Conservation (phyloP, 2,329 filamentous ascomycete genomes). For the Pseudofabraea citricarpa region DNA sequence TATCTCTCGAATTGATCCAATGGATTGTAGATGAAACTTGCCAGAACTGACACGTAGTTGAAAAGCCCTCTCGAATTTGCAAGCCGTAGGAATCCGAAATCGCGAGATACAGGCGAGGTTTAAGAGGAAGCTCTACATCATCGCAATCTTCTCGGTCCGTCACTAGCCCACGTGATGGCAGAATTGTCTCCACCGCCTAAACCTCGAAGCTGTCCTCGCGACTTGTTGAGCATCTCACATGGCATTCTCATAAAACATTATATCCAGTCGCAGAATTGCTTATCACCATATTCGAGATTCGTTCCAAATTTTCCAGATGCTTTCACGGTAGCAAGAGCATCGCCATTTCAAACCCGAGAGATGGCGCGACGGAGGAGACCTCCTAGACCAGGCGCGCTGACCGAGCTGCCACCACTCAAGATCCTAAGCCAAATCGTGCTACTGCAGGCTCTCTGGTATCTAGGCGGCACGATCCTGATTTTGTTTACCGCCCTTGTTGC, state of each 20-base stretch:
- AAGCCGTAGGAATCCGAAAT: too few relatives aligned
- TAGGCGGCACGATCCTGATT: constrained; percentile 54
- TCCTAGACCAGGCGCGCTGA: constrained; percentile 60
- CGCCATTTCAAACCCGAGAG: background rate
- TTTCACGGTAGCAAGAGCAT: constrained; percentile 2
- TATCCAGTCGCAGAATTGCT: too few relatives aligned
- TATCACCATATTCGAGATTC: background rate
- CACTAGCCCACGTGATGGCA: background rate
- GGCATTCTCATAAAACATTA: too few relatives aligned
- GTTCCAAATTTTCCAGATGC: constrained; percentile 5
- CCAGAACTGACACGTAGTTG: too few relatives aligned
- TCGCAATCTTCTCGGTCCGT: background rate
- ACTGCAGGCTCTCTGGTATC: constrained; percentile 62
- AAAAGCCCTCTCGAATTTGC: too few relatives aligned
- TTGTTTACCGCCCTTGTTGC: constrained; percentile 64
- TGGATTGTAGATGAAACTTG: too few relatives aligned
- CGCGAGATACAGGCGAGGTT: too few relatives aligned
- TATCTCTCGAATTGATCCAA: background rate
- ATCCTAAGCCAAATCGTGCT: constrained; percentile 63
- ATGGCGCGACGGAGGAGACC: constrained; percentile 49
- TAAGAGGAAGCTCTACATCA: background rate
- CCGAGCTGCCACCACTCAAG: constrained; percentile 61
- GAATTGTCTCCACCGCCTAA: background rate
- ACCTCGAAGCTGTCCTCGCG: background rate
- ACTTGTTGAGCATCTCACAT: too few relatives aligned